A percentile compares a stretch with the other conserved stretches of the same genome.
Evolutionary conservation across 768 basidiomycete genomes (phyloP).

Genomic region (Tremella mesenterica): DNA sequence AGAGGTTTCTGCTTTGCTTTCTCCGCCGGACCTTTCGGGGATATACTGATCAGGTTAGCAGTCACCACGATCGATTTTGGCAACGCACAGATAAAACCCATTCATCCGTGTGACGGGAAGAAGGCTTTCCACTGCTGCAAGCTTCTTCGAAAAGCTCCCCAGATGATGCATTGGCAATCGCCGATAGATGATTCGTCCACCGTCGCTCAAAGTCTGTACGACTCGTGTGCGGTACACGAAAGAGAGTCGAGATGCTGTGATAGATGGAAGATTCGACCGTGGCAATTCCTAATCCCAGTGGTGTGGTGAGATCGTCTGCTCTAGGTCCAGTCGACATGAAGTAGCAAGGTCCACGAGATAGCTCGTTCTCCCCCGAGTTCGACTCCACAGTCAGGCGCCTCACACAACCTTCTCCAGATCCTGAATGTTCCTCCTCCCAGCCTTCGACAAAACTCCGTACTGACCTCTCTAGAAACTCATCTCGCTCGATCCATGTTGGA

Average conservation of each 20-base stretch:
- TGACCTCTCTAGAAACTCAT: conserved; percentile 12
- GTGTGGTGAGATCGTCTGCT: not conserved
- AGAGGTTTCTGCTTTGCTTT: not conserved
- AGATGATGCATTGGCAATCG: not conserved
- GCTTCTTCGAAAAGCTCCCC: conserved; percentile 16
- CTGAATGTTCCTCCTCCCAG: conserved; percentile 16
- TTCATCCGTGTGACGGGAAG: conserved; percentile 9
- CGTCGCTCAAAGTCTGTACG: conserved; percentile 10
- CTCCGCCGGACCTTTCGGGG: not conserved
- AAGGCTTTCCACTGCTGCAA: conserved; percentile 19
- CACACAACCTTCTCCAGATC: conserved; percentile 12
- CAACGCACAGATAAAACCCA: conserved; percentile 30
- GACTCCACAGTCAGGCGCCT: too few species aligned
- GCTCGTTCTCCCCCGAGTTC: not conserved
- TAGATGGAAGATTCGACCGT: conserved; percentile 10
- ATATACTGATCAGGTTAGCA: not conserved
- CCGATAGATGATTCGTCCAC: conserved; percentile 12
- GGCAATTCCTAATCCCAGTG: too few species aligned
- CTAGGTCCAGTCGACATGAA: conserved; percentile 8
- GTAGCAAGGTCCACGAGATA: conserved; percentile 8
- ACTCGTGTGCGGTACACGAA: conserved; percentile 11
- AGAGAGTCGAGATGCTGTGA: conserved; percentile 16
- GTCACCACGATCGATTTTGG: not conserved
- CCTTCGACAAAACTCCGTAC: conserved; percentile 21
- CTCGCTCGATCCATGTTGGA: conserved; percentile 16